Evolutionary conservation across 331 rosid genomes (phyloP).

Genomic region (Arachis monticola): DNA sequence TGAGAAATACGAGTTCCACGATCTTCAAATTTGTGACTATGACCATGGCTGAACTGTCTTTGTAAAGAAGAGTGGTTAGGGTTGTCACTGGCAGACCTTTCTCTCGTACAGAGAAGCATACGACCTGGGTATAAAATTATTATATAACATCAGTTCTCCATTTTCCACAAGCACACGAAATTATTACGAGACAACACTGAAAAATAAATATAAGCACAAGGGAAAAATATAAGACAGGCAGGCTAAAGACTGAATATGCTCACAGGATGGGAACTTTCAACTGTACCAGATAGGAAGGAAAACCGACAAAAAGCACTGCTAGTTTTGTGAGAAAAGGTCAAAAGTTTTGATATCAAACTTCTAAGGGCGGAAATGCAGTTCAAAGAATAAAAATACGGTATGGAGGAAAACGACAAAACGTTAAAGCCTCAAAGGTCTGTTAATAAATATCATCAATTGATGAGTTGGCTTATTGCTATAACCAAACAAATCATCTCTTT

Average conservation of each 20-base stretch:
- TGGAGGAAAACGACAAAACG: conserved; percentile 2
- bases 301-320: conserved; percentile 13
- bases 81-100: conserved; percentile 65
- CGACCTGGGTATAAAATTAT: conserved; percentile 62
- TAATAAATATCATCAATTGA: background rate
- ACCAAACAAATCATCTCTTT: background rate
- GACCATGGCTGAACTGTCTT: conserved; percentile 94
- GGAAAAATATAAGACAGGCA: conserved; percentile 1
- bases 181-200: background rate
- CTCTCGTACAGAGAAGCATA: conserved; percentile 96
- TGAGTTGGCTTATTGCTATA: background rate
- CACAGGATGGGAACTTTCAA: background rate
- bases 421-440: background rate
- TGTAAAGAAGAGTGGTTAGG: conserved; percentile 89
- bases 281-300: conserved; percentile 18
- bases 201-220: conserved; percentile 15
- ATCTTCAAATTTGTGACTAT: conserved; percentile 68
- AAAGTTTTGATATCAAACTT: background rate
- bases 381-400: background rate
- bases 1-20: conserved; percentile 75
- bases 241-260: conserved; percentile 2
- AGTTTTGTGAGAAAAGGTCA: conserved; percentile 4
- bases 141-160: conserved; percentile 14
- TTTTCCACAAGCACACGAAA: background rate
- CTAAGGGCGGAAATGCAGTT: background rate